Evolutionary conservation across 345 rosid genomes (phyloP), one percentile per base, ranked within the genome.

Genomic region (Hypericum androsaemum): DNA sequence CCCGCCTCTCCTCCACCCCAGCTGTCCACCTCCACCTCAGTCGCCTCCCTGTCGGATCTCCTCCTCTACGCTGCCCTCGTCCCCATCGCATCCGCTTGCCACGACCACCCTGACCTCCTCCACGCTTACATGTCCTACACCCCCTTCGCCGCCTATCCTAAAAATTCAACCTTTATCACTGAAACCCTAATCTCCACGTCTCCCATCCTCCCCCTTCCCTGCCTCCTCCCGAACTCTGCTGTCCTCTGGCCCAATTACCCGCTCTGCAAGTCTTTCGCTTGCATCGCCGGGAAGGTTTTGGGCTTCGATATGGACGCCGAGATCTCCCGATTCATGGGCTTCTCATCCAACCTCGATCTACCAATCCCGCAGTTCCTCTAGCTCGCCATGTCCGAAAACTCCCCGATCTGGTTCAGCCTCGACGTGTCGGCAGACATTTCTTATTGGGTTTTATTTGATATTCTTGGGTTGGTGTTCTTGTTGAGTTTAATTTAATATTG

Each of bases 61-160:
- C 85, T 88, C 44, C 76, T 88, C 50, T 71, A 84, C 69, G 80
- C 98, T 10, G 82, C 66, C 6, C 74, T 92, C 71, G 72, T 83
- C 41, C 86, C 94, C 13, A 88, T 92, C 10, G 97, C 90, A 37
- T 92, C 97, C 50, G 60, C 96, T 38, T 92, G 98, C 61, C 88
- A 92, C 58, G 71, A 76, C 73, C 78, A 88, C 69, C 86, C 95
- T 12, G 94, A 83, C 57, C 88, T 88, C 10, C 89, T 92, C 39
- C 96, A 88, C 61, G 68, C 63, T 48, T 92, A 77, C 77, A 92
- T 88, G 98, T 65, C 36, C 70, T 88, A 92, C 70, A 75, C 77
- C 46, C 95, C 98, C 37, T 92, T 70, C 78, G 73, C 97, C 40
- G 57, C 64, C 35, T 92, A 95, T 66, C 98, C 98, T 10, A 67